phyloP scores from a whole-genome alignment of 208 protist genomes.

The Leishmania gerbilli region DNA sequence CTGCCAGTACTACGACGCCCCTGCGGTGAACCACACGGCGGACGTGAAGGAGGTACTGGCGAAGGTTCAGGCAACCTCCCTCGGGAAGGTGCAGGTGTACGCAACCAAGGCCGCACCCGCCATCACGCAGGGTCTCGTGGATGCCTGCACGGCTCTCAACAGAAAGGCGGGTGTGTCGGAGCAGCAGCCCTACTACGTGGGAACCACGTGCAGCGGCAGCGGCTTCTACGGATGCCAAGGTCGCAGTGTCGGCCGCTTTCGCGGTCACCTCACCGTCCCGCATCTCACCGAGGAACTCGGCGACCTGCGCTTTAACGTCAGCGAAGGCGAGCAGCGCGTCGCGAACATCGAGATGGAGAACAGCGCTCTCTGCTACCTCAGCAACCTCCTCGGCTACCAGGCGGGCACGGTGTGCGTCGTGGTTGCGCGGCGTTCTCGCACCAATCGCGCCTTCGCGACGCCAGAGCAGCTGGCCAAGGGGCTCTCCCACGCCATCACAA shows the following conservation, averaged over 20 bases:
- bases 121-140: constrained; percentile 50
- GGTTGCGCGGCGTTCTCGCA: constrained; percentile 45
- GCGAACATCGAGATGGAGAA: constrained; percentile 87
- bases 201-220: constrained; percentile 61
- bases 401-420: constrained; percentile 68
- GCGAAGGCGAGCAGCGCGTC: constrained; percentile 43
- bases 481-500: constrained; percentile 44
- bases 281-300: constrained; percentile 59
- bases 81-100: constrained; percentile 65
- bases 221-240: constrained; percentile 87
- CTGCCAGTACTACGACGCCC: constrained; percentile 65
- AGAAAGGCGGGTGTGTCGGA: constrained; percentile 9
- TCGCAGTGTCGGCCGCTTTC: constrained; percentile 64
- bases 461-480: constrained; percentile 36
- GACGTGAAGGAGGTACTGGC: constrained; percentile 50
- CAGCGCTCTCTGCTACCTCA: constrained; percentile 69
- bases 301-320: constrained; percentile 46
- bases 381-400: constrained; percentile 65
- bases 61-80: constrained; percentile 36
- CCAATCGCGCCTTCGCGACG: constrained; percentile 43
- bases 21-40: constrained; percentile 22
- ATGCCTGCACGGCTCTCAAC: constrained; percentile 49
- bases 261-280: constrained; percentile 44
- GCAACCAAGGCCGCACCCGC: constrained; percentile 53
- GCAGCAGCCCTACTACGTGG: constrained; percentile 56